Conservation (phyloP, 1,139 yeast species). For the Candida sanyaensis region DNA sequence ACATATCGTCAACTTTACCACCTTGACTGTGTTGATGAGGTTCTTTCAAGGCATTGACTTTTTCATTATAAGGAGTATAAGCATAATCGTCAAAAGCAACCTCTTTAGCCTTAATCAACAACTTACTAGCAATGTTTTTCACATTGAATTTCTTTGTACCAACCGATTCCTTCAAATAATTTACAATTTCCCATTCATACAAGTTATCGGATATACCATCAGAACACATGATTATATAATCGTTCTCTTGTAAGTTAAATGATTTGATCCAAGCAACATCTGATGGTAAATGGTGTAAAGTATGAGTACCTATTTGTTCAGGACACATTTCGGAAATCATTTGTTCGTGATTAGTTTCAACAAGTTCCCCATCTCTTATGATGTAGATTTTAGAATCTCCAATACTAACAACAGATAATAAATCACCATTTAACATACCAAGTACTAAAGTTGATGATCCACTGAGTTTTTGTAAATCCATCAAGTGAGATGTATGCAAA, state of each 20-base stretch:
- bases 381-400: constrained; percentile 58
- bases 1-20: constrained; percentile 59
- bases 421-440: constrained; percentile 53
- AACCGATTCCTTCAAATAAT: constrained; percentile 35
- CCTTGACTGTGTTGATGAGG: constrained; percentile 43
- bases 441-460: constrained; percentile 58
- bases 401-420: constrained; percentile 50
- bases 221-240: constrained; percentile 49
- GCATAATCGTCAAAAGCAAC: constrained; percentile 58
- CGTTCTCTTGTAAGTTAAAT: constrained; percentile 40
- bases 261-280: constrained; percentile 52
- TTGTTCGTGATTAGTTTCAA: constrained; percentile 50
- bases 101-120: constrained; percentile 48
- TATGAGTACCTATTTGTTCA: constrained; percentile 58
- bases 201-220: constrained; percentile 60
- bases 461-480: constrained; percentile 50
- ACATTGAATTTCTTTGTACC: constrained; percentile 28
- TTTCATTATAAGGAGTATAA: constrained; percentile 56
- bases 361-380: constrained; percentile 48
- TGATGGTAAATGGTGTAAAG: constrained; percentile 46
- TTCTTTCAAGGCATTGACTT: constrained; percentile 46
- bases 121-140: constrained; percentile 39
- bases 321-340: constrained; percentile 52
- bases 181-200: constrained; percentile 48
- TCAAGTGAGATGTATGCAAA: constrained; percentile 52